phyloP scores from a whole-genome alignment of 2,329 filamentous ascomycete species.

The Aspergillus sergii region DNA sequence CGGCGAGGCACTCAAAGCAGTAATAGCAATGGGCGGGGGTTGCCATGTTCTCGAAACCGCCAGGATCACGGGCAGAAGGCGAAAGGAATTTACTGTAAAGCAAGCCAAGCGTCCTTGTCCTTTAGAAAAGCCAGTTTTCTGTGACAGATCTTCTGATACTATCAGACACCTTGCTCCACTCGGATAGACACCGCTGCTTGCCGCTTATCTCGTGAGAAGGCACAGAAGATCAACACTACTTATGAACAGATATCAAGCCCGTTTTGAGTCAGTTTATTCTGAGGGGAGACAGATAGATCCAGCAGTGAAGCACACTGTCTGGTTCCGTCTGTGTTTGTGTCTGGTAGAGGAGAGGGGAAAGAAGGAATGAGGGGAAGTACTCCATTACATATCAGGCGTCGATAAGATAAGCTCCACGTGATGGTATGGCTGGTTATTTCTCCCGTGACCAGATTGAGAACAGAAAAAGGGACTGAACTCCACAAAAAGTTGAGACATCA shows the following conservation, averaged over 20 bases:
- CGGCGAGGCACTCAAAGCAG: constrained; percentile 85
- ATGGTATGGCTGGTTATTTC: background rate
- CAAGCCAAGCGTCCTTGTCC: background rate
- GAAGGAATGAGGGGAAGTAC: constrained; percentile 20
- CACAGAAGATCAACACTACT: background rate
- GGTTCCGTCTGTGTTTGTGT: constrained; percentile 9
- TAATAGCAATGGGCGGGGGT: constrained; percentile 82
- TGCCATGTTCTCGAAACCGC: constrained; percentile 65
- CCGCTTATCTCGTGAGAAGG: background rate
- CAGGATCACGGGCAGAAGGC: background rate
- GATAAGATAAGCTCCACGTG: constrained; percentile 13
- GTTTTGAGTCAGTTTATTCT: constrained; percentile 4
- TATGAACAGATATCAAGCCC: background rate
- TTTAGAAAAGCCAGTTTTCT: background rate
- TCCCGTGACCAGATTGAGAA: background rate
- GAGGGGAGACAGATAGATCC: background rate
- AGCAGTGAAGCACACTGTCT: constrained; percentile 11
- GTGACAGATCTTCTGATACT: constrained; percentile 1
- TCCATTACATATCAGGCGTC: background rate
- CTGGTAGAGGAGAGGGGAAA: constrained; percentile 17
- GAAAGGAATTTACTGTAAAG: background rate
- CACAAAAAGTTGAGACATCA: too few relatives aligned
- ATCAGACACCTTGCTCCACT: background rate
- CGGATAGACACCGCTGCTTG: background rate
- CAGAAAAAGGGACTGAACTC: background rate